Base-by-base conservation (phyloP, 2,329 filamentous ascomycete genomes). In the Fusarium siculi region DNA sequence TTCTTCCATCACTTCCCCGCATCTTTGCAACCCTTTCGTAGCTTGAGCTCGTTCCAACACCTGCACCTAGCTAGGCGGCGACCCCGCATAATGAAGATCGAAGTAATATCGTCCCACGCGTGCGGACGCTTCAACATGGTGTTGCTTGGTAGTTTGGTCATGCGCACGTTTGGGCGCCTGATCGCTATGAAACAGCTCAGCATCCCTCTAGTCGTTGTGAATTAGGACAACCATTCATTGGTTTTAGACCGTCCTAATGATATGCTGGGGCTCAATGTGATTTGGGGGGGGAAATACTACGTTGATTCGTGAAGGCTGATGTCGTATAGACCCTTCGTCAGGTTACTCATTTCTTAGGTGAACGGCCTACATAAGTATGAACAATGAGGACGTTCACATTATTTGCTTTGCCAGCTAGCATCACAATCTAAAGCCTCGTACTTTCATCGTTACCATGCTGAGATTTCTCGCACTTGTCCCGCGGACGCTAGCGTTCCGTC, bases 361-460 rank as follows among this genome's bases (percentile, higher is more conserved):
- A 11, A 30, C 0, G 11, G 19, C 7, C 4, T 30, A 16, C 16
- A 30, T 49, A 49, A n/a, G 19, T 49, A n/a, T 9, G 14, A 49
- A 30, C 4, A 18, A 49, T 18, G 7, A 30, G 3, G 1, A 4
- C 21, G 9, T 49, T 18, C 1, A 4, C 3, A 1, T 12, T 3
- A n/a, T 49, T 18, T 49, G 0, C 14, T 12, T 16, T 9, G 9
- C 7, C 9, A n/a, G 7, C 7, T n/a, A 30, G 28, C 15, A 30
- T 11, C 7, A 49, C 9, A 49, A 6, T 11, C 15, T 11, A 6
- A 18, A 30, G 2, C 4, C 3, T 16, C 7, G 10, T n/a, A n/a
- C 46, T 30, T 18, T 11, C 46, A 30, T 30, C 7, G 4, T 16
- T 4, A 30, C 28, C 28, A 49, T 49, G 28, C 10, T 18, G 21